Evolutionary conservation across 352 stramenopile genomes (phyloP).

Genomic region (Pythium utonaiense): DNA sequence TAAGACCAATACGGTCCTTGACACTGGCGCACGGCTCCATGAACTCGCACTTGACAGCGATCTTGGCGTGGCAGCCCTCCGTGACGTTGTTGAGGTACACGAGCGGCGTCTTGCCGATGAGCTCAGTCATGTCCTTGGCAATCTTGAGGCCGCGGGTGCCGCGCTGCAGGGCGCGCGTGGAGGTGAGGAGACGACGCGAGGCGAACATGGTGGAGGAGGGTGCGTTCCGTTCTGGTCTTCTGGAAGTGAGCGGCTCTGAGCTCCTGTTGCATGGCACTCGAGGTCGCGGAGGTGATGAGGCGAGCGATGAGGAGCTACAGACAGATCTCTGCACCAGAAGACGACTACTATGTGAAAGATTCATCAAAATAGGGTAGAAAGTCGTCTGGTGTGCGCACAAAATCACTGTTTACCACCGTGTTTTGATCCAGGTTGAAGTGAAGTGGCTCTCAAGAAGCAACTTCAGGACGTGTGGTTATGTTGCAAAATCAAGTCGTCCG

Average conservation of each 20-base stretch:
- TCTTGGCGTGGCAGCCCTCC: constrained; percentile 74
- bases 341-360: background rate
- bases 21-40: constrained; percentile 87
- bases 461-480: constrained; percentile 7
- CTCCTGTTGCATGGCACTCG: background rate
- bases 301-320: constrained; percentile 1
- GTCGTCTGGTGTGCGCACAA: background rate
- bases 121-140: constrained; percentile 91
- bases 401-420: background rate
- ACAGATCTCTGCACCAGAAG: background rate
- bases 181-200: constrained; percentile 28
- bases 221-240: constrained; percentile 11
- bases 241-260: constrained; percentile 19
- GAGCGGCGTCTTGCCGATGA: constrained; percentile 94
- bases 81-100: constrained; percentile 90
- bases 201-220: constrained; percentile 20
- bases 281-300: background rate
- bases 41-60: constrained; percentile 89
- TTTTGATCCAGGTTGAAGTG: constrained; percentile 4
- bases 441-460: constrained; percentile 10
- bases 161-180: constrained; percentile 30
- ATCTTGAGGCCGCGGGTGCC: constrained; percentile 69
- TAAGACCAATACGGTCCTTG: constrained; percentile 85
- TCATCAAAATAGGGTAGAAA: constrained; percentile 11
- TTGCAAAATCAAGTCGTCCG: constrained; percentile 8